Conservation (phyloP, 2,329 filamentous ascomycete genomes). For the Tolypocladium album region DNA sequence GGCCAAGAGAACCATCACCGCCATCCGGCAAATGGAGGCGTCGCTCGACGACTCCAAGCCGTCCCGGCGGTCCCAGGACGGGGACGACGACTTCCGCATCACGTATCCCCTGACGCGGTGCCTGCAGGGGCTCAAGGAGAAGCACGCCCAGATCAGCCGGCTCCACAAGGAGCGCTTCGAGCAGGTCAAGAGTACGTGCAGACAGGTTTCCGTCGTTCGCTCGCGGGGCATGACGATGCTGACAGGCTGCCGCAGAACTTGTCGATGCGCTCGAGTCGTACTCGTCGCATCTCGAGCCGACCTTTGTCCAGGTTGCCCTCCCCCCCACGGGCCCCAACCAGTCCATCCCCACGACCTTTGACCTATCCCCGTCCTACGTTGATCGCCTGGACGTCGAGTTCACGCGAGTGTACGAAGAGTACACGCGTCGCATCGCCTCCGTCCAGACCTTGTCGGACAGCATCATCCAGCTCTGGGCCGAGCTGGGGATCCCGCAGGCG, state of each 20-base stretch:
- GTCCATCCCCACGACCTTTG: conserved; percentile 71
- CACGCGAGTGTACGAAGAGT: conserved; percentile 91
- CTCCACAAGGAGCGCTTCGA: conserved; percentile 87
- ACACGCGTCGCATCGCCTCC: conserved; percentile 66
- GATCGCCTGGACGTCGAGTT: conserved; percentile 83
- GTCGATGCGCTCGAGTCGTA: conserved; percentile 91
- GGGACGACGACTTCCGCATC: conserved; percentile 60
- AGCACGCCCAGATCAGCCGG: conserved; percentile 68
- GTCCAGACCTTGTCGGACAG: conserved; percentile 70
- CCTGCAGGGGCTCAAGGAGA: conserved; percentile 72
- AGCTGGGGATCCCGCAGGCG: conserved; percentile 85
- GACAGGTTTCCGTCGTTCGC: not conserved
- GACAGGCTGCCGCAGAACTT: conserved; percentile 51
- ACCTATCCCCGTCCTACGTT: conserved; percentile 85
- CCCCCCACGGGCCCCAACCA: conserved; percentile 73
- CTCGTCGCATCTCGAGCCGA: conserved; percentile 85
- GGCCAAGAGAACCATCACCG: conserved; percentile 71
- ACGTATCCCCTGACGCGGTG: conserved; percentile 78
- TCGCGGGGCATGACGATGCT: not conserved
- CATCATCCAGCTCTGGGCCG: conserved; percentile 90
- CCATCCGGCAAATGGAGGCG: conserved; percentile 86
- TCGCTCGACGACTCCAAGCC: conserved; percentile 68
- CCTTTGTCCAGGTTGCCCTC: conserved; percentile 75
- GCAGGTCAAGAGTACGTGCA: conserved; percentile 75
- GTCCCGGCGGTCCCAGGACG: conserved; percentile 50